A percentile compares a stretch with the other conserved stretches of the same genome.
Evolutionary conservation across 1,284 basidiomycete species (phyloP).

Genomic region (Cryptococcus sp.): DNA sequence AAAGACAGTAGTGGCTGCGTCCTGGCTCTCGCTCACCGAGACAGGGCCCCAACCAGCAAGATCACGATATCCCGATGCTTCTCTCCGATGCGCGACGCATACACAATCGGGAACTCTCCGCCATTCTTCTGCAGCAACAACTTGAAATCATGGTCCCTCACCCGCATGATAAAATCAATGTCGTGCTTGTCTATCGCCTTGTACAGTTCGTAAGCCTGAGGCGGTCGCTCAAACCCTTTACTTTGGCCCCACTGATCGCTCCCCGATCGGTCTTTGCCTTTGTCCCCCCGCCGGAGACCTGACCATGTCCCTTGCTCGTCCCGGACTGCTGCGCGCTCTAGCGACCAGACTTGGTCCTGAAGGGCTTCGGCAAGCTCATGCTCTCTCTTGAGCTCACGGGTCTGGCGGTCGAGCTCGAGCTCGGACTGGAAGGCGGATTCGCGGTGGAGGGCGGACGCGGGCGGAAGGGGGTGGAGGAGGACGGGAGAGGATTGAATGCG

Average conservation of each 20-base stretch:
- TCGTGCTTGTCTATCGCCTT: constrained; percentile 49
- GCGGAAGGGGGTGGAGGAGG: constrained; percentile 39
- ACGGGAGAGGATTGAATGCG: constrained; percentile 34
- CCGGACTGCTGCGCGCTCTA: constrained; percentile 31
- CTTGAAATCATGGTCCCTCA: constrained; percentile 47
- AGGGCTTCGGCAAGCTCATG: constrained; percentile 43
- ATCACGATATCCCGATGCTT: constrained; percentile 47
- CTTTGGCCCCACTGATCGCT: constrained; percentile 12
- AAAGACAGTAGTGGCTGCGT: background rate
- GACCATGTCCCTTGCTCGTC: constrained; percentile 33
- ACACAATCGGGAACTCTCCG: constrained; percentile 49
- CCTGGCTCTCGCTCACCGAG: constrained; percentile 28
- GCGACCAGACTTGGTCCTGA: constrained; percentile 38
- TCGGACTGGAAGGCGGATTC: constrained; percentile 37
- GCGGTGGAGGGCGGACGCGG: constrained; percentile 21
- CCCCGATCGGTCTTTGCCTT: constrained; percentile 13
- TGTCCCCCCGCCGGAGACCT: constrained; percentile 9
- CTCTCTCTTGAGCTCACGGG: constrained; percentile 29
- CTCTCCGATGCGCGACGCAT: constrained; percentile 45
- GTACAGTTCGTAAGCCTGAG: constrained; percentile 50
- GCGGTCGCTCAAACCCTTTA: constrained; percentile 39
- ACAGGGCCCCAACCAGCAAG: constrained; percentile 46
- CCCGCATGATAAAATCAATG: constrained; percentile 48
- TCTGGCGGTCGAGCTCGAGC: constrained; percentile 44
- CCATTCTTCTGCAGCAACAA: constrained; percentile 48